Evolutionary conservation across 345 rosid genomes (phyloP), one percentile per base, ranked within the genome.

Genomic region (Arabis hirsuta): DNA sequence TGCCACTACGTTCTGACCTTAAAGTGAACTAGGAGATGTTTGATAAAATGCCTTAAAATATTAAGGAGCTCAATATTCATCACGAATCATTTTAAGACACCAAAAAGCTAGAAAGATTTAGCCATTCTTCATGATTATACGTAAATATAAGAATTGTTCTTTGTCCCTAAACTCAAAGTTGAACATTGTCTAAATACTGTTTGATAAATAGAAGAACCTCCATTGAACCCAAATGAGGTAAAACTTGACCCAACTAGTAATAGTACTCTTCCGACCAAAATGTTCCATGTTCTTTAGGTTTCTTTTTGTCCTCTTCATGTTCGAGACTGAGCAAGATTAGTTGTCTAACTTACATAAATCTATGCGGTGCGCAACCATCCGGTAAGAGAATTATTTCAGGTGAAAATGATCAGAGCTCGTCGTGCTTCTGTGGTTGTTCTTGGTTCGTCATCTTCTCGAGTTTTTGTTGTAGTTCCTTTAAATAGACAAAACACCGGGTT

Each of bases 381-480:
- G 50, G 12, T 58, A 67, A 52, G 41, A 32, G 41, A 32, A 20
- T 55, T 56, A 76, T 69, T 76, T 67, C 38, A 69, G 65, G 9
- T 62, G 61, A 12, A 5, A 41, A 31, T 52, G 34, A 63, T 78
- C 77, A 93, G 52, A 93, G 93, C 78, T 93, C 98, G 61, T 93
- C 98, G 43, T 83, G 98, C 10, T 38, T 72, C 57, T 55, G 84
- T 27, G 96, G 84, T 62, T 83, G 87, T 62, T 86, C 81, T 72
- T 82, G 81, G 80, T 81, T 87, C 88, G 85, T 71, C 80, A 90
- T 31, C 75, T 62, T 51, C 12, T 87, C 91, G 29, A 90, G 88
- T 81, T 88, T 93, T 52, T 83, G 65, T 77, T 86, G 84, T 63
- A 93, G 81, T 52, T 88, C 98, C 98, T 93, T 73, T 65, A 20